Evolutionary conservation across 768 basidiomycete species (phyloP).

Genomic region (Agaricus subrufescens): DNA sequence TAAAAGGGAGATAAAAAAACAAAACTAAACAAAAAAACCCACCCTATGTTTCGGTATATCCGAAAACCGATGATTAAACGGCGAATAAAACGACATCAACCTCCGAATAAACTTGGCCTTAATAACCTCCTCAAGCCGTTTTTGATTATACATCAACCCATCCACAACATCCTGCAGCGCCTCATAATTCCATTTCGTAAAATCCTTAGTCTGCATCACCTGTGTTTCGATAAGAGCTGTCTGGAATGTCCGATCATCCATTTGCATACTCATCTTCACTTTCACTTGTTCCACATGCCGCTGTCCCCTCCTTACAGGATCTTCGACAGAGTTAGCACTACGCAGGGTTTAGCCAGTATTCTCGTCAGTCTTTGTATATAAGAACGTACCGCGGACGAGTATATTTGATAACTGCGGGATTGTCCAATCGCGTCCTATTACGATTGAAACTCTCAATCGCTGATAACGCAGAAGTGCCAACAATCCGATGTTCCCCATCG

Average conservation of each 20-base stretch:
- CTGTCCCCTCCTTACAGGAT: constrained; percentile 82
- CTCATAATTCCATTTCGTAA: constrained; percentile 91
- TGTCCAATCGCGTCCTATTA: constrained; percentile 72
- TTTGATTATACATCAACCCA: constrained; percentile 87
- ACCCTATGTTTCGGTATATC: constrained; percentile 72
- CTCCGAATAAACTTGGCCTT: constrained; percentile 86
- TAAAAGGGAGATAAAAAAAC: neutral
- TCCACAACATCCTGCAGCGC: constrained; percentile 84
- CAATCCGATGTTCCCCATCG: constrained; percentile 71
- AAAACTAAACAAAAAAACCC: constrained; percentile 6
- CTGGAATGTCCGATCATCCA: constrained; percentile 94
- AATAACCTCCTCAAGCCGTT: constrained; percentile 92
- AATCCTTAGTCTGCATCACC: constrained; percentile 84
- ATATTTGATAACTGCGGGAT: constrained; percentile 42
- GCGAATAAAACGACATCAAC: constrained; percentile 91
- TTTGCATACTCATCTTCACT: constrained; percentile 85
- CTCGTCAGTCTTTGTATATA: neutral
- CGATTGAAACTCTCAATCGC: constrained; percentile 92
- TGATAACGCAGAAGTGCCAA: constrained; percentile 80
- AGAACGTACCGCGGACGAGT: constrained; percentile 57
- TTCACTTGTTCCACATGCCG: constrained; percentile 88
- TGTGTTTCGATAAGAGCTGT: constrained; percentile 81
- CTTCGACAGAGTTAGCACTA: constrained; percentile 80
- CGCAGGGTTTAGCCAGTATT: neutral
- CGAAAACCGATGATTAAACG: constrained; percentile 83